Evolutionary conservation across 2,329 filamentous ascomycete species (phyloP).

Genomic region (Aspergillus novofumigatus): DNA sequence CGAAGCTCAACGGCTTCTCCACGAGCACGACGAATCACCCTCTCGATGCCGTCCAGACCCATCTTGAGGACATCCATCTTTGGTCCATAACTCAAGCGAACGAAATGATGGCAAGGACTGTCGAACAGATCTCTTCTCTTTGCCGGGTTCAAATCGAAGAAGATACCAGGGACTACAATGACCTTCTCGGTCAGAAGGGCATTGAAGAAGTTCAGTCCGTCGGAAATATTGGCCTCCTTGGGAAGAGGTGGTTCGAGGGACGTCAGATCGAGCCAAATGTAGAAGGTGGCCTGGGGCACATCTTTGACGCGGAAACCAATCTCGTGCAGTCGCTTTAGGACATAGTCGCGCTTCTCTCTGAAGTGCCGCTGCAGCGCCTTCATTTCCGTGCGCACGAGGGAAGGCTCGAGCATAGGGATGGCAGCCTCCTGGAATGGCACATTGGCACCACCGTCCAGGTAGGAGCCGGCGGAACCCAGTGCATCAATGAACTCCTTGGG

Average conservation of each 20-base stretch:
- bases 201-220: conserved; percentile 95
- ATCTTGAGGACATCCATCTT: conserved; percentile 72
- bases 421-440: conserved; percentile 95
- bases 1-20: conserved; percentile 28
- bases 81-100: conserved; percentile 79
- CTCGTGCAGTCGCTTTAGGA: conserved; percentile 69
- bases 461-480: conserved; percentile 86
- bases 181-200: conserved; percentile 90
- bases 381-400: conserved; percentile 80
- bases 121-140: conserved; percentile 89
- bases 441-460: conserved; percentile 90
- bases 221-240: conserved; percentile 66
- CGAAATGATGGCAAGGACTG: conserved; percentile 88
- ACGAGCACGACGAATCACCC: conserved; percentile 58
- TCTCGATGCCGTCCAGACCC: conserved; percentile 80
- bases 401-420: conserved; percentile 85
- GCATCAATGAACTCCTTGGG: conserved; percentile 96
- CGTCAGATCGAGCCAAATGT: conserved; percentile 70
- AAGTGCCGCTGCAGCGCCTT: conserved; percentile 84
- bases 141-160: conserved; percentile 93
- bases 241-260: conserved; percentile 51
- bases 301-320: conserved; percentile 87
- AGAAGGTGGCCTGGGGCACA: conserved; percentile 89
- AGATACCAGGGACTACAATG: conserved; percentile 94
- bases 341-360: conserved; percentile 88